Evolutionary conservation across 139 green algal genomes (phyloP).

Genomic region (Coccomyxa sp.): DNA sequence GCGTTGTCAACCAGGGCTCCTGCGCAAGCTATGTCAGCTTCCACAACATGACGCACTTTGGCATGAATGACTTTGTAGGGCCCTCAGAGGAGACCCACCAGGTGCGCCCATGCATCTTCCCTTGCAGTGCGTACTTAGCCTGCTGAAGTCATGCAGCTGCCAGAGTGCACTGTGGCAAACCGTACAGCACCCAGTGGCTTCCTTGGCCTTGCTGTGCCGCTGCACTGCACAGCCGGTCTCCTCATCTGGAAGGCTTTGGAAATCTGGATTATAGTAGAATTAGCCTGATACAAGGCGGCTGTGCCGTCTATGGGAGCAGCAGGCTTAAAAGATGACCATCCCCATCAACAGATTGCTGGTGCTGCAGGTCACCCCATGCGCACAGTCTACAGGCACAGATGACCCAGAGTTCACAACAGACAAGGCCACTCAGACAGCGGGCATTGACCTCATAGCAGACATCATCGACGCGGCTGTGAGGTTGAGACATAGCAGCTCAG

Average conservation of each 20-base stretch:
- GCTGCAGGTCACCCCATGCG: neutral
- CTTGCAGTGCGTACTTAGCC: neutral
- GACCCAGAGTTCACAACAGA: neutral
- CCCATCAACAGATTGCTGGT: too few species aligned
- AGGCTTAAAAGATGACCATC: too few species aligned
- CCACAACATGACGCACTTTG: neutral
- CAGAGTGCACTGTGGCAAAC: too few species aligned
- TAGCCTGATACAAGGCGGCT: too few species aligned
- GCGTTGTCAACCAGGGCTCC: neutral
- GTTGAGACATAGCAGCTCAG: too few species aligned
- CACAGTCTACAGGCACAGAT: neutral
- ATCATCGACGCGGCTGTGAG: neutral
- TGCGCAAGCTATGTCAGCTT: neutral
- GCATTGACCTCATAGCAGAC: neutral
- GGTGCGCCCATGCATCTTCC: neutral
- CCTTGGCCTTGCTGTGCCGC: too few species aligned
- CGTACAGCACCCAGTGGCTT: too few species aligned
- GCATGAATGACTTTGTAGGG: neutral
- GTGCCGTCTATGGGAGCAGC: too few species aligned
- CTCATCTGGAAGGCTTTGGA: too few species aligned
- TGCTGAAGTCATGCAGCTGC: neutral
- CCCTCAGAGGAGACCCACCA: neutral
- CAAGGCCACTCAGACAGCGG: neutral
- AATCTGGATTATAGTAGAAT: too few species aligned
- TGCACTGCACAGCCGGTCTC: too few species aligned